Base-by-base conservation (phyloP, 768 basidiomycete species). In the Mrakia frigida region DNA sequence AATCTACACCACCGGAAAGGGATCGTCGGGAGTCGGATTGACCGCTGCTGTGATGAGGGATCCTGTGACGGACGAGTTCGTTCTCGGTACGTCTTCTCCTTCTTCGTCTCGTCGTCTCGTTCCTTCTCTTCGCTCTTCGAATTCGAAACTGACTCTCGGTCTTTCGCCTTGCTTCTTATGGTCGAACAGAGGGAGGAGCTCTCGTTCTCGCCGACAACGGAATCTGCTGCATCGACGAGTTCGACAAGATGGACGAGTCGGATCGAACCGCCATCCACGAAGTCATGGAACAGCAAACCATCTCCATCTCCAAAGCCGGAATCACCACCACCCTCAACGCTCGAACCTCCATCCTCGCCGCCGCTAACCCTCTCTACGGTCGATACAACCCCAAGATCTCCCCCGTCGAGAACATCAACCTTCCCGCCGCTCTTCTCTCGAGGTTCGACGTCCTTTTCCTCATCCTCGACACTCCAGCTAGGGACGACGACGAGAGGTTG, bases 221-320 rank as follows among this genome's bases (percentile, higher is more conserved):
- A 39, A 99, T 99, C 81, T 98, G 95, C 85, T 98, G 96, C 84
- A 99, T 99, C 79, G 97, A 99, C 80, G 97, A 99, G 82, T 99
- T 99, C 82, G 97, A 99, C 86, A 98, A 99, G 84, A 99, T 99
- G 97, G 97, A 98, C 80, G 97, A 99, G 84, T 84, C 93, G 0
- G 97, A 98, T 83, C 87, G 97, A 80, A 98, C 97, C 2, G 93
- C 97, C 21, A 98, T 99, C 78, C 97, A 99, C 85, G 97, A 99
- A 87, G 97, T 99, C 77, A 99, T 99, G 97, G 96, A 98, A 84
- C 97, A 98, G 83, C 97, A 99, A 85, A 99, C 97, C 0, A 98
- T 99, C 75, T 98, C 96, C 3, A 99, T 99, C 79, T 97, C 97
- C 60, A 99, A 98, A 84, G 97, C 97, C 6, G 97, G 97, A 33